These are phyloP conservation scores for Mycena capillaripes DNA, from an alignment of 768 basidiomycete genomes.

Conservation along the genomic window DNA sequence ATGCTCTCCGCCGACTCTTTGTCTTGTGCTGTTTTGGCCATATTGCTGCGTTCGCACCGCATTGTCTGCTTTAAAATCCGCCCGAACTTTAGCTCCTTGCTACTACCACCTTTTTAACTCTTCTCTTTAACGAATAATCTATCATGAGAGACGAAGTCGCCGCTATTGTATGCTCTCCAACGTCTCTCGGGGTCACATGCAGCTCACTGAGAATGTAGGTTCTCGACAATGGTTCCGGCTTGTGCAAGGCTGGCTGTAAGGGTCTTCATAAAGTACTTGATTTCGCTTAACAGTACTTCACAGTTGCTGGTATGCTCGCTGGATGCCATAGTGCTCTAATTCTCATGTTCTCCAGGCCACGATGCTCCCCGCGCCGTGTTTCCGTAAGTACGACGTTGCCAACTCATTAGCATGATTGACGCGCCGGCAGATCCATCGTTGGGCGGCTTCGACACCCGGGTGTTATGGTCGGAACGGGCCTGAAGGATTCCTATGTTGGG, in stretches of 20 bases:
- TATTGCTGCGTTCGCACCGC: constrained; percentile 7
- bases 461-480: constrained; percentile 84
- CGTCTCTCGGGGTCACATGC: background rate
- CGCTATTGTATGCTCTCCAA: constrained; percentile 56
- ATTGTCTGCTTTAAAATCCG: constrained; percentile 4
- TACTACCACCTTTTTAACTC: constrained; percentile 7
- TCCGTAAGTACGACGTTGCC: too few relatives aligned
- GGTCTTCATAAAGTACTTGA: too few relatives aligned
- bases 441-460: constrained; percentile 40
- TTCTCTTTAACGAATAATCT: constrained; percentile 13
- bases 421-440: too few relatives aligned
- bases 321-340: constrained; percentile 5
- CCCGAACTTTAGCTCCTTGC: background rate
- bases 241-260: constrained; percentile 99
- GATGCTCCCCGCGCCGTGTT: constrained; percentile 8
- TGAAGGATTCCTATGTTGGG: constrained; percentile 85
- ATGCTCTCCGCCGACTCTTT: background rate
- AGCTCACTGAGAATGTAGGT: constrained; percentile 60
- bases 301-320: constrained; percentile 72
- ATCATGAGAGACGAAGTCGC: constrained; percentile 78
- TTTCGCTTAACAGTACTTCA: constrained; percentile 37
- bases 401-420: too few relatives aligned
- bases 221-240: constrained; percentile 96
- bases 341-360: constrained; percentile 35
- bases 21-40: background rate